phyloP scores from a whole-genome alignment of 331 rosid species.

The Saraca asoca region DNA sequence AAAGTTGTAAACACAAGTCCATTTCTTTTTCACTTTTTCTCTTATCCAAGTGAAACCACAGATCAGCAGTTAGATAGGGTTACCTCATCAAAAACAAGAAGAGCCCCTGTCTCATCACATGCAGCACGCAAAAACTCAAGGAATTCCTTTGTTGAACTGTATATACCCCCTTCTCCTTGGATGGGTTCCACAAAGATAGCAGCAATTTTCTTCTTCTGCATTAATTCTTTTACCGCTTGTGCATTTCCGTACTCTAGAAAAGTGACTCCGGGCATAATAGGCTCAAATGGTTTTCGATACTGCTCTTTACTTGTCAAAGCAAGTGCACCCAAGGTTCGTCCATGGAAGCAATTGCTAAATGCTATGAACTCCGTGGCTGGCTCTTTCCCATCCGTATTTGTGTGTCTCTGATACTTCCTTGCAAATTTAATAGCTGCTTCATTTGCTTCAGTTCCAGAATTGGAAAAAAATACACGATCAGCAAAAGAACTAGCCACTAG shows the following conservation, averaged over 20 bases:
- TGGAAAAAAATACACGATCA: constrained; percentile 76
- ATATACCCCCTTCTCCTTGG: constrained; percentile 93
- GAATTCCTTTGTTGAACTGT: constrained; percentile 82
- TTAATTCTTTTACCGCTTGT: constrained; percentile 58
- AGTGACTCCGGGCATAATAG: constrained; percentile 89
- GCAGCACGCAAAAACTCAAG: constrained; percentile 63
- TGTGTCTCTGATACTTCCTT: constrained; percentile 73
- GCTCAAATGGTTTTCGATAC: constrained; percentile 85
- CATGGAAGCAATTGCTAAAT: constrained; percentile 83
- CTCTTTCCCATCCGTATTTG: constrained; percentile 45
- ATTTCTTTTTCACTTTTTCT: no score
- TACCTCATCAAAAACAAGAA: constrained; percentile 92
- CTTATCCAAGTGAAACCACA: background rate
- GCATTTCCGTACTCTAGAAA: constrained; percentile 82
- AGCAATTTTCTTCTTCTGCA: constrained; percentile 60
- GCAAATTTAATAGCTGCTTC: constrained; percentile 96
- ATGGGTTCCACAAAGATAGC: constrained; percentile 90
- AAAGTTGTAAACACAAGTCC: no score
- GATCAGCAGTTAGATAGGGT: constrained; percentile 1
- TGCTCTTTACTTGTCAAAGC: constrained; percentile 94
- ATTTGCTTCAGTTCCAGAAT: constrained; percentile 92
- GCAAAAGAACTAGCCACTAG: constrained; percentile 73
- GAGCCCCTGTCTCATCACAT: constrained; percentile 79
- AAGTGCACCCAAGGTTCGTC: constrained; percentile 88
- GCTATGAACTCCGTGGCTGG: constrained; percentile 70